Evolutionary conservation across 177 flowering plant species (phyloP).

Genomic region (Vitis hybrid): DNA sequence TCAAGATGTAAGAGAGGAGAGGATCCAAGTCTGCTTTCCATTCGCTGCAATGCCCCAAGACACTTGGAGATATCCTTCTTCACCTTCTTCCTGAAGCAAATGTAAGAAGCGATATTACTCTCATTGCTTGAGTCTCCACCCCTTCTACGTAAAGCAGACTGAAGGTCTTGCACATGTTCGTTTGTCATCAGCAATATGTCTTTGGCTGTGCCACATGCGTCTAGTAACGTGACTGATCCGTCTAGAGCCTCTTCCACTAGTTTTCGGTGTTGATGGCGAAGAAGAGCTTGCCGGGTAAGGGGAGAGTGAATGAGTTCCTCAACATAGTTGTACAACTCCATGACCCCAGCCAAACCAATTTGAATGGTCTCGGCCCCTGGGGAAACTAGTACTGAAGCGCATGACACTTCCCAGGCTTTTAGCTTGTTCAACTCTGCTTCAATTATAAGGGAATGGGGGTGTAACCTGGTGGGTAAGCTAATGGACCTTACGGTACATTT

Average conservation of each 20-base stretch:
- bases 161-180: slow-evolving; percentile 28
- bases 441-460: slow-evolving; percentile 11
- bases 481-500: slow-evolving; percentile 36
- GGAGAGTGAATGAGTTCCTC: slow-evolving; percentile 26
- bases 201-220: slow-evolving; percentile 28
- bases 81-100: slow-evolving; percentile 22
- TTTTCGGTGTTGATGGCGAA: slow-evolving; percentile 15
- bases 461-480: slow-evolving; percentile 39
- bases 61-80: slow-evolving; percentile 16
- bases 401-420: slow-evolving; percentile 6
- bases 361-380: slow-evolving; percentile 17
- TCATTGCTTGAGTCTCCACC: slow-evolving; percentile 14
- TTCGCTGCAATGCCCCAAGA: slow-evolving; percentile 13
- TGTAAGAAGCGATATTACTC: slow-evolving; percentile 8
- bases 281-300: slow-evolving; percentile 28
- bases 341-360: slow-evolving; percentile 24
- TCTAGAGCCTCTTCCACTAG: slow-evolving; percentile 34
- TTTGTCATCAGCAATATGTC: slow-evolving; percentile 24
- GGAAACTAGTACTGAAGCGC: background rate
- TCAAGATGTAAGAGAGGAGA: slow-evolving; percentile 4
- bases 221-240: slow-evolving; percentile 30
- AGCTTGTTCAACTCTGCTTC: slow-evolving; percentile 23
- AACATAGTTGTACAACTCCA: slow-evolving; percentile 31
- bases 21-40: slow-evolving; percentile 4
- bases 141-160: slow-evolving; percentile 29